A percentile compares a stretch with the other conserved stretches of the same genome.
These are phyloP conservation scores for Tylopilus intermedius DNA, from an alignment of 768 basidiomycete species.

Conservation along the genomic window DNA sequence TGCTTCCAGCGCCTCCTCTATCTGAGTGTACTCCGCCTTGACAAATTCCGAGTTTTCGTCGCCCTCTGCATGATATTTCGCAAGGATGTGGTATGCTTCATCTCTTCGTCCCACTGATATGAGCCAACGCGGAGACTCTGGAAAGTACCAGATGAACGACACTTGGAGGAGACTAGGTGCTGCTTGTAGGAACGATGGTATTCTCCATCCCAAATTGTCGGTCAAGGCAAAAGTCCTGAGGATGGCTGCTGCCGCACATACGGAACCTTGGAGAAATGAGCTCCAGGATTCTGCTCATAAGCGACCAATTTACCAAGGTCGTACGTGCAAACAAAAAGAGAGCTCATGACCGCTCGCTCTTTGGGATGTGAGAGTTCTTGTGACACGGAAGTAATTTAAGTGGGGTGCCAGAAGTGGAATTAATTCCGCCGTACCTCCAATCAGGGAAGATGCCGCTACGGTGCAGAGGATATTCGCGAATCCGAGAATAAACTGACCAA, in stretches of 20 bases:
- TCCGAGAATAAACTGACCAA: constrained; percentile 1
- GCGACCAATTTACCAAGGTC: constrained; percentile 8
- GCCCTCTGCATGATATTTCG: constrained; percentile 59
- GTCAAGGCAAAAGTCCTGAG: constrained; percentile 59
- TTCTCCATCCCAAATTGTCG: constrained; percentile 64
- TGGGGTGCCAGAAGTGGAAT: neutral
- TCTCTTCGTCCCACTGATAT: constrained; percentile 49
- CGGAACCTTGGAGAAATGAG: constrained; percentile 10
- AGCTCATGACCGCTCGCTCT: constrained; percentile 15
- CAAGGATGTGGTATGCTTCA: constrained; percentile 45
- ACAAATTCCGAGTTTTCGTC: constrained; percentile 48
- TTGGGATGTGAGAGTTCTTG: constrained; percentile 23
- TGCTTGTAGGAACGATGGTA: constrained; percentile 55
- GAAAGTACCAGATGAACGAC: constrained; percentile 51
- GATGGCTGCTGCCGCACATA: constrained; percentile 46
- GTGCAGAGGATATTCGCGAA: neutral
- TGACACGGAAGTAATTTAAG: neutral
- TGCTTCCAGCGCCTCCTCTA: constrained; percentile 46
- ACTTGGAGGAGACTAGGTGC: constrained; percentile 52
- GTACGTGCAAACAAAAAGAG: constrained; percentile 9
- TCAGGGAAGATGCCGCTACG: constrained; percentile 15
- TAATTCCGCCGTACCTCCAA: constrained; percentile 13
- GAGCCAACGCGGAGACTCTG: constrained; percentile 65
- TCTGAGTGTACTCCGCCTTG: constrained; percentile 53
- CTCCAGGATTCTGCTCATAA: neutral